Percentiles rank a stretch among this genome's conserved stretches.
Conservation (phyloP, 2,329 filamentous ascomycete genomes). For the Fusarium papillatum region DNA sequence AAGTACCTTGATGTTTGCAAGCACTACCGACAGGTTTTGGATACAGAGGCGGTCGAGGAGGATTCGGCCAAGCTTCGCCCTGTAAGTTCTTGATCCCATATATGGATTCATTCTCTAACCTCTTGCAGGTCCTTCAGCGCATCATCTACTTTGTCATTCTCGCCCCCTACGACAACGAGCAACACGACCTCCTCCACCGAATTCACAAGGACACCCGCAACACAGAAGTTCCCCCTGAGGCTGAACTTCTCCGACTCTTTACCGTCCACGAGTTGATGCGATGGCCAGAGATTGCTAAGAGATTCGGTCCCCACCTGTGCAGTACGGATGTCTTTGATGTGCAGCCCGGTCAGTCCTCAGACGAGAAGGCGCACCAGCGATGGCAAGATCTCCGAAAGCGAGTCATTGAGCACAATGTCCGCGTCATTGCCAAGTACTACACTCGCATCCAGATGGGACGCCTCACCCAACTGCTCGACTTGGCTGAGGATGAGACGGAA, state of each 20-base stretch:
- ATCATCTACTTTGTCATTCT: constrained; percentile 99
- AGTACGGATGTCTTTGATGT: constrained; percentile 91
- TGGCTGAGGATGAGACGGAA: constrained; percentile 96
- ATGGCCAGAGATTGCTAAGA: constrained; percentile 93
- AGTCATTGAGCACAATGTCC: constrained; percentile 99
- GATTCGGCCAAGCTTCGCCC: constrained; percentile 88
- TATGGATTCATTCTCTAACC: constrained; percentile 26
- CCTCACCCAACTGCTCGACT: constrained; percentile 89
- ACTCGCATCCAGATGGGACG: constrained; percentile 95
- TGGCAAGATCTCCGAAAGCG: constrained; percentile 98
- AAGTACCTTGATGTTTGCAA: constrained; percentile 99
- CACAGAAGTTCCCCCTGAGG: constrained; percentile 81
- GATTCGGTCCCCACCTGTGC: constrained; percentile 90
- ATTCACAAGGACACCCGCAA: constrained; percentile 90
- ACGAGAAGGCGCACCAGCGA: constrained; percentile 85
- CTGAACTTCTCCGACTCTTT: constrained; percentile 92
- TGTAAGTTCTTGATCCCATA: constrained; percentile 64
- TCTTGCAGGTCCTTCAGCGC: constrained; percentile 82
- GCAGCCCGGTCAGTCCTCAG: constrained; percentile 72
- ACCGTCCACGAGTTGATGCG: constrained; percentile 98
- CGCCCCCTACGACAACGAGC: constrained; percentile 97
- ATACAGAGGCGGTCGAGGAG: constrained; percentile 95
- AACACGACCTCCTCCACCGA: constrained; percentile 96
- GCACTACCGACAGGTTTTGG: constrained; percentile 95
- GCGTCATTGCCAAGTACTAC: constrained; percentile 98